Conservation (phyloP, 225 moss, liverwort and hornwort species). For the Rhytidiadelphus loreus region DNA sequence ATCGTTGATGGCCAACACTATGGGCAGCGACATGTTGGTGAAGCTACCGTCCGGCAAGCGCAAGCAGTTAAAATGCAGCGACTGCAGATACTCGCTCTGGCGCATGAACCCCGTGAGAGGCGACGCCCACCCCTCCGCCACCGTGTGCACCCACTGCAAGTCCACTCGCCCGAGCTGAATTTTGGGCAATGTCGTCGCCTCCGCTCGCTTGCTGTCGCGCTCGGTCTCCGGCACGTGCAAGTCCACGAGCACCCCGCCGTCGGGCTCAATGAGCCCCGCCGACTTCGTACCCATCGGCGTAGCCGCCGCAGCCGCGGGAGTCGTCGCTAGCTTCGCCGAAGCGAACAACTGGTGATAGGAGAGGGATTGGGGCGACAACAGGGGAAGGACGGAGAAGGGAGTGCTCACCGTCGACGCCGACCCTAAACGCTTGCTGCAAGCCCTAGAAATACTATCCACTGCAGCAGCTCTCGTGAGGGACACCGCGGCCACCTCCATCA, state of each 20-base stretch:
- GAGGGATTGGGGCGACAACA: neutral
- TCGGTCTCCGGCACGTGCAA: slow-evolving; percentile 56
- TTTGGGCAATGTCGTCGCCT: slow-evolving; percentile 48
- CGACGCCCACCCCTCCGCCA: slow-evolving; percentile 94
- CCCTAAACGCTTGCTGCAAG: slow-evolving; percentile 6
- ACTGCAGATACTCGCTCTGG: slow-evolving; percentile 73
- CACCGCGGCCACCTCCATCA: slow-evolving; percentile 25
- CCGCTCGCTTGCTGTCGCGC: slow-evolving; percentile 32
- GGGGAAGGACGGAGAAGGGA: neutral
- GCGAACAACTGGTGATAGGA: neutral
- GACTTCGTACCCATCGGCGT: neutral
- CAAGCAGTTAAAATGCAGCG: slow-evolving; percentile 79
- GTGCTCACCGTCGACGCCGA: neutral
- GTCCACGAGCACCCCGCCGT: slow-evolving; percentile 77
- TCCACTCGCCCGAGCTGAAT: slow-evolving; percentile 59
- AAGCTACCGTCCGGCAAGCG: slow-evolving; percentile 51
- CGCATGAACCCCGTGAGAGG: slow-evolving; percentile 93
- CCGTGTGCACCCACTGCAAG: slow-evolving; percentile 81
- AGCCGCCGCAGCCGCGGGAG: neutral
- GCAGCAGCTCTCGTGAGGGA: slow-evolving; percentile 5
- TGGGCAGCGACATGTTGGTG: slow-evolving; percentile 93
- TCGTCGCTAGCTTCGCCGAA: slow-evolving; percentile 10
- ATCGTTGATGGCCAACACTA: slow-evolving; percentile 69
- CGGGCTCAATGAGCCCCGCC: slow-evolving; percentile 60
- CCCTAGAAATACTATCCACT: neutral